Evolutionary conservation across 179 eudicot genomes (phyloP).

Genomic region (Sideroxylon spinosum): DNA sequence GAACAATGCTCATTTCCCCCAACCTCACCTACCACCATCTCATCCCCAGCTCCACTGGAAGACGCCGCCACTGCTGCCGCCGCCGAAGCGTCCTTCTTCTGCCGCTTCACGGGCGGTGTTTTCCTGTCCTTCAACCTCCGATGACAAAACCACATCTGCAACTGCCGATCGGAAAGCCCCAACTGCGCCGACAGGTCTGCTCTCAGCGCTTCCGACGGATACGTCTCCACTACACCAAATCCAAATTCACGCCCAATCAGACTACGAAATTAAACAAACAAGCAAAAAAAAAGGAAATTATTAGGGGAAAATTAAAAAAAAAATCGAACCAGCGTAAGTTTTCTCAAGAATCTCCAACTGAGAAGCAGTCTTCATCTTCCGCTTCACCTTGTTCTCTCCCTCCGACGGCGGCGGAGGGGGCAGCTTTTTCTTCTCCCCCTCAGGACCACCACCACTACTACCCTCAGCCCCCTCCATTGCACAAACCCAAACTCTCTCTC

Average conservation of each 20-base stretch:
- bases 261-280: neutral
- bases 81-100: constrained; percentile 22
- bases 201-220: constrained; percentile 64
- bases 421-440: constrained; percentile 38
- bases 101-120: constrained; percentile 26
- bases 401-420: constrained; percentile 25
- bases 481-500: constrained; percentile 19
- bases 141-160: constrained; percentile 97
- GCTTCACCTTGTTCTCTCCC: constrained; percentile 55
- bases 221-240: constrained; percentile 45
- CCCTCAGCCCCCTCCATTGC: constrained; percentile 27
- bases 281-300: too few species aligned
- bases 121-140: constrained; percentile 82
- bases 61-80: constrained; percentile 33
- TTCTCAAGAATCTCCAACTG: constrained; percentile 82
- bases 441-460: constrained; percentile 27
- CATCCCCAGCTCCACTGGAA: constrained; percentile 33
- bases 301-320: neutral
- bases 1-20: constrained; percentile 49
- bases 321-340: constrained; percentile 62
- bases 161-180: constrained; percentile 75
- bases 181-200: constrained; percentile 68
- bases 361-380: constrained; percentile 90
- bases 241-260: constrained; percentile 16
- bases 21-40: constrained; percentile 36